Evolutionary conservation across 2,329 filamentous ascomycete species (phyloP).

Genomic region (Aspergillus terreus): DNA sequence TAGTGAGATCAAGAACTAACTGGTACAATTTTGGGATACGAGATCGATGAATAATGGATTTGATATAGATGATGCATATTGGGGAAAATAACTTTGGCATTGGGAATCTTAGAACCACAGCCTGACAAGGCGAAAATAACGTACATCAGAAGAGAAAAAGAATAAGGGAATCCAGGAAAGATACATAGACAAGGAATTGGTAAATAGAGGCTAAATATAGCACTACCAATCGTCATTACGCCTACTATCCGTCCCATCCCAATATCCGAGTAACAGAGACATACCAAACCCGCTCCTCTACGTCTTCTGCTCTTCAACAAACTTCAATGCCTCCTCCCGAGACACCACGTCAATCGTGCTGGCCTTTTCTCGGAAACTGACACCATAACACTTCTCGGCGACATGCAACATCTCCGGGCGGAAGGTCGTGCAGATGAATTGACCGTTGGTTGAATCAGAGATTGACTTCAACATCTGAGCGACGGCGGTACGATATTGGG

Average conservation of each 20-base stretch:
- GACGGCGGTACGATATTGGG: slow-evolving; percentile 94
- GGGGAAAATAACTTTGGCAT: slow-evolving; percentile 8
- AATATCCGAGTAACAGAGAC: slow-evolving; percentile 8
- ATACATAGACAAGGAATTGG: background rate
- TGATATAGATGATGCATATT: background rate
- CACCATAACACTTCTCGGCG: slow-evolving; percentile 96
- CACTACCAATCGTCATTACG: slow-evolving; percentile 10
- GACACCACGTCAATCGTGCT: slow-evolving; percentile 89
- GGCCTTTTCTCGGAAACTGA: slow-evolving; percentile 87
- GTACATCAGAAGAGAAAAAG: slow-evolving; percentile 7
- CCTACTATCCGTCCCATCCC: slow-evolving; percentile 12
- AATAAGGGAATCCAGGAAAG: background rate
- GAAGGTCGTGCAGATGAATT: slow-evolving; percentile 99
- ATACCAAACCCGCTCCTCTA: slow-evolving; percentile 10
- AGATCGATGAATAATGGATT: background rate
- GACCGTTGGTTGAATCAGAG: slow-evolving; percentile 56
- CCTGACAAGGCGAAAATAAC: slow-evolving; percentile 1
- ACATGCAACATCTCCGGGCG: slow-evolving; percentile 92
- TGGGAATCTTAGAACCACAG: slow-evolving; percentile 17
- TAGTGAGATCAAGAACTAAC: background rate
- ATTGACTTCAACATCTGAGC: slow-evolving; percentile 82
- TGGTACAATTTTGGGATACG: background rate
- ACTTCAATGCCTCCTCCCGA: slow-evolving; percentile 81
- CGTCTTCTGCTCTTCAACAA: slow-evolving; percentile 79
- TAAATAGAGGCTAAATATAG: slow-evolving; percentile 5